phyloP scores from a whole-genome alignment of 2,329 filamentous ascomycete genomes.

The Penicillium expansum region DNA sequence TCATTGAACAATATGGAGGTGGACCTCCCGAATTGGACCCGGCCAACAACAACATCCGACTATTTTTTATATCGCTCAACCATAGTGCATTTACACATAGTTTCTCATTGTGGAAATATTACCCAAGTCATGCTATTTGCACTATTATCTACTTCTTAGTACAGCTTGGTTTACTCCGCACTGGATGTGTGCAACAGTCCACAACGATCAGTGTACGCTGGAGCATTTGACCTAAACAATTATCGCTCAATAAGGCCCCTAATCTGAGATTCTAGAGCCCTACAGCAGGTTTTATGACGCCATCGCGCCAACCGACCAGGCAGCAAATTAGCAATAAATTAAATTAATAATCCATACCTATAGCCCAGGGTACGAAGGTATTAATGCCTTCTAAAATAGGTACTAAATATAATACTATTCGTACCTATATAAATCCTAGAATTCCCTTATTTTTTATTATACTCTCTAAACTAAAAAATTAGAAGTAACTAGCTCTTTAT shows the following conservation, averaged over 20 bases:
- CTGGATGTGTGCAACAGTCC: constrained; percentile 1
- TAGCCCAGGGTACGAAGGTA: no score
- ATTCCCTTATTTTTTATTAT: no score
- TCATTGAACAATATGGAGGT: constrained; percentile 2
- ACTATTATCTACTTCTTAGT: neutral
- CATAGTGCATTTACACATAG: neutral
- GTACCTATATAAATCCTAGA: no score
- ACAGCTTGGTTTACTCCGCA: neutral
- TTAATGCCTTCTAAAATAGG: no score
- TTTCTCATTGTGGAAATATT: neutral
- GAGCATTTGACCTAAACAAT: neutral
- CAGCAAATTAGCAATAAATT: no score
- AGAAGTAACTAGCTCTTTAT: no score
- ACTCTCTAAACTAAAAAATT: no score
- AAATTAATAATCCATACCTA: no score
- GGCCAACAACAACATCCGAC: neutral
- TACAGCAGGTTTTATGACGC: no score
- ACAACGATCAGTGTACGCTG: constrained; percentile 11
- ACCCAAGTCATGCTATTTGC: neutral
- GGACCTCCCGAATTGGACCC: neutral
- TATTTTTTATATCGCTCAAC: constrained; percentile 2
- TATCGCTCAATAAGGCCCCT: neutral
- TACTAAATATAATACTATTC: no score
- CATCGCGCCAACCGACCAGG: no score
- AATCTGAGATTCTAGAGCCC: constrained; percentile 8